These are phyloP conservation scores for Fusarium multiceps DNA, from an alignment of 2,329 filamentous ascomycete species.

Conservation along the genomic window DNA sequence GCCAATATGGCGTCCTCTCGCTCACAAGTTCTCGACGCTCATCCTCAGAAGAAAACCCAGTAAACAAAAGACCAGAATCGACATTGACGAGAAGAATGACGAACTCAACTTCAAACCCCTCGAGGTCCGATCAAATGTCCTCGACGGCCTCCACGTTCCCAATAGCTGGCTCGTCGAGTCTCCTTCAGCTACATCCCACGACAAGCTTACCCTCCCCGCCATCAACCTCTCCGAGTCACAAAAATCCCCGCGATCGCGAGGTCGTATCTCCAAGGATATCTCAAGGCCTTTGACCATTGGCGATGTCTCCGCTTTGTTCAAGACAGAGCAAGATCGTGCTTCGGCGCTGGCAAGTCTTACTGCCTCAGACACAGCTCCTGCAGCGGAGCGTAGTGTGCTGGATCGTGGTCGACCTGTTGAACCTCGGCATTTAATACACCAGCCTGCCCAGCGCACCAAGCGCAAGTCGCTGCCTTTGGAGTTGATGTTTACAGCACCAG, in stretches of 20 bases:
- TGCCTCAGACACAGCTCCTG: not conserved
- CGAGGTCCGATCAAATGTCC: slow-evolving; percentile 20
- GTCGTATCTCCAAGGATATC: not conserved
- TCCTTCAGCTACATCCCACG: not conserved
- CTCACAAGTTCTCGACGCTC: slow-evolving; percentile 21
- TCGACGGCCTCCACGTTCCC: slow-evolving; percentile 14
- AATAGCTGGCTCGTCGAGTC: slow-evolving; percentile 23
- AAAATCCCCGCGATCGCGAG: not conserved
- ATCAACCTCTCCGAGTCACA: slow-evolving; percentile 1
- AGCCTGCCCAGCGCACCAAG: slow-evolving; percentile 4
- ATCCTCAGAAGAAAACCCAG: slow-evolving; percentile 7
- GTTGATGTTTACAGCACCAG: slow-evolving; percentile 9
- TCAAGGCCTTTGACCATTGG: slow-evolving; percentile 1
- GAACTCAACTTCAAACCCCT: slow-evolving; percentile 7
- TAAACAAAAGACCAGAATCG: slow-evolving; percentile 15
- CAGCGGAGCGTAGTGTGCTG: not conserved
- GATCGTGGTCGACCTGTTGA: slow-evolving; percentile 25
- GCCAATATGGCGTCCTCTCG: slow-evolving; percentile 24
- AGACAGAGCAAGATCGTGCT: slow-evolving; percentile 1
- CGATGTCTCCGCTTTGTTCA: slow-evolving; percentile 2
- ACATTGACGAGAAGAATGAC: not conserved
- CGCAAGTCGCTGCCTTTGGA: slow-evolving; percentile 28
- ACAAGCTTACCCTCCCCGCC: slow-evolving; percentile 10
- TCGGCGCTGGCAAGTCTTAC: slow-evolving; percentile 9
- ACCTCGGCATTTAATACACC: slow-evolving; percentile 23